A percentile compares a stretch with the other conserved stretches of the same genome.
phyloP scores from a whole-genome alignment of 192 early-diverging fungal genomes.

The Powellomyces hirtus region DNA sequence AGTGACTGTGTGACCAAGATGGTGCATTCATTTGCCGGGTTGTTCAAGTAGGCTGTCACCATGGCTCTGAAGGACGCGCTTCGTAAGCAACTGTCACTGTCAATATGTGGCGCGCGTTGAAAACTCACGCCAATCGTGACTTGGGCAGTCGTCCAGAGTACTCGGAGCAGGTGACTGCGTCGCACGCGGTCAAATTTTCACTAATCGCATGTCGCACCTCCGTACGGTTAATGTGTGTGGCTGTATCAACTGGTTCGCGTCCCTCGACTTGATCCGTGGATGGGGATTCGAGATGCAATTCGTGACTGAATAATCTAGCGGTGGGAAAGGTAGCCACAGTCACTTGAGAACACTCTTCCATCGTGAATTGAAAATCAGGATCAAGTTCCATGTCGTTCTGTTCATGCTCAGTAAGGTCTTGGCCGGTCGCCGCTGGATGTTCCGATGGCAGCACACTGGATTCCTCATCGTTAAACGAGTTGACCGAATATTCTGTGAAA shows the following conservation, averaged over 20 bases:
- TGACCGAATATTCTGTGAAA: neutral
- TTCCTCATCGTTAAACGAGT: neutral
- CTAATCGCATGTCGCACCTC: neutral
- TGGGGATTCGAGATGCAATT: too few relatives aligned
- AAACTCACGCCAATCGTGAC: neutral
- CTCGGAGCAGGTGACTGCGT: neutral
- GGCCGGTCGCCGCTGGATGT: too few relatives aligned
- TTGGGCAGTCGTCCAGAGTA: conserved; percentile 1
- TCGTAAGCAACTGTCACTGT: neutral
- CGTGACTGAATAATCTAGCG: too few relatives aligned
- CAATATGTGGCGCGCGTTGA: neutral
- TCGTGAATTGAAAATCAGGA: too few relatives aligned
- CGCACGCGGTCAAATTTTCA: neutral
- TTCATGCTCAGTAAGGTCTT: too few relatives aligned
- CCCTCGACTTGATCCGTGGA: neutral
- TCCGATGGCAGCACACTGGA: too few relatives aligned
- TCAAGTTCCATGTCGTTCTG: too few relatives aligned
- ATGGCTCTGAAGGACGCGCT: neutral
- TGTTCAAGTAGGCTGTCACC: neutral
- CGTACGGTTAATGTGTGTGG: neutral
- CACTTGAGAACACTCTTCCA: too few relatives aligned
- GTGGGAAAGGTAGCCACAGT: too few relatives aligned
- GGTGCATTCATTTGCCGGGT: conserved; percentile 51
- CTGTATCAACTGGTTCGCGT: neutral
- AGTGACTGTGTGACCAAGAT: conserved; percentile 80